Evolutionary conservation across 2,329 filamentous ascomycete species (phyloP).

Genomic region (Mycosphaerella sp.): DNA sequence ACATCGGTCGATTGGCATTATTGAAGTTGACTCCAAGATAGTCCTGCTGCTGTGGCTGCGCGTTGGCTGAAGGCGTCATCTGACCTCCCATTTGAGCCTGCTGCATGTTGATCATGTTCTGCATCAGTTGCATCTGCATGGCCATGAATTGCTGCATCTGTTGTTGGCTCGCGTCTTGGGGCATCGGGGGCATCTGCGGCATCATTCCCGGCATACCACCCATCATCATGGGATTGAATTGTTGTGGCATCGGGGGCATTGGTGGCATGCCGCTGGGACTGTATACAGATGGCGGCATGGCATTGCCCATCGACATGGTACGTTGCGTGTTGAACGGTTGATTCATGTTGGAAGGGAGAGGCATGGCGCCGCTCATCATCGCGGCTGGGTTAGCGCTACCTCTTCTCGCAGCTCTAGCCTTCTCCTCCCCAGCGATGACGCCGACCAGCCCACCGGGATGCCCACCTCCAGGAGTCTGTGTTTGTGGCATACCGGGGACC

Average conservation of each 20-base stretch:
- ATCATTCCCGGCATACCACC: slow-evolving; percentile 22
- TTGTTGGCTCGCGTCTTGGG: slow-evolving; percentile 24
- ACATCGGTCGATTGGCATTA: slow-evolving; percentile 36
- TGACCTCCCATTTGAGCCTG: slow-evolving; percentile 26
- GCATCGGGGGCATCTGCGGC: slow-evolving; percentile 20
- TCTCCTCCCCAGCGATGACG: slow-evolving; percentile 80
- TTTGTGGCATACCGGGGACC: slow-evolving; percentile 1
- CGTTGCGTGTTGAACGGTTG: slow-evolving; percentile 27
- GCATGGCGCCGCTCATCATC: slow-evolving; percentile 17
- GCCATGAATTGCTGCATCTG: slow-evolving; percentile 37
- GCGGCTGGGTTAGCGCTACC: slow-evolving; percentile 62
- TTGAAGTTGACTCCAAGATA: slow-evolving; percentile 25
- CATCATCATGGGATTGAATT: slow-evolving; percentile 24
- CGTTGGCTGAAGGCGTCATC: slow-evolving; percentile 12
- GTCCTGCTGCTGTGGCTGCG: slow-evolving; percentile 19
- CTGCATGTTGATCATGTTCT: slow-evolving; percentile 37
- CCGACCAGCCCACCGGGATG: slow-evolving; percentile 77
- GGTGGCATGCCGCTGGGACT: slow-evolving; percentile 22
- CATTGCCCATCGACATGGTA: slow-evolving; percentile 33
- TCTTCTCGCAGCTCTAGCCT: slow-evolving; percentile 67
- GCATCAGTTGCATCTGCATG: slow-evolving; percentile 38
- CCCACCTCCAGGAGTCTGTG: slow-evolving; percentile 20
- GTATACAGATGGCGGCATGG: slow-evolving; percentile 26
- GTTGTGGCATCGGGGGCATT: slow-evolving; percentile 26
- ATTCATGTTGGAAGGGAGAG: slow-evolving; percentile 31